Evolutionary conservation across 2,329 filamentous ascomycete species (phyloP).

Genomic region (Ploettnerulaceae sp.): DNA sequence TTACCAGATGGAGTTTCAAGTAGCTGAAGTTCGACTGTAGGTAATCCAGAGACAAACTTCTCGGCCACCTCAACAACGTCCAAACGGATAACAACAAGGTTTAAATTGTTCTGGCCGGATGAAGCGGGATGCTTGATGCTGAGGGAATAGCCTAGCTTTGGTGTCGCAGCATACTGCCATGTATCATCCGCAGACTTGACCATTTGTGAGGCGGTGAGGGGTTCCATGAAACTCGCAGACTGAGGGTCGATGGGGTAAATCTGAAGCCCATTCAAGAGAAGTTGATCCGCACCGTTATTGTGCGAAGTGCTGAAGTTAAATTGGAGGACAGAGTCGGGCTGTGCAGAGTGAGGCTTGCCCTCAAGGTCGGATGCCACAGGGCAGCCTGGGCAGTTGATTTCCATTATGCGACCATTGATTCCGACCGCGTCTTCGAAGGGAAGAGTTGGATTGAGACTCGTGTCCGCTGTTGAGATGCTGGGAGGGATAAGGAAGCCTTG

Average conservation of each 20-base stretch:
- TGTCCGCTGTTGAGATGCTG: slow-evolving; percentile 41
- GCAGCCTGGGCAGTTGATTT: slow-evolving; percentile 52
- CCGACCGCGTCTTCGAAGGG: slow-evolving; percentile 37
- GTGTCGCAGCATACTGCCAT: slow-evolving; percentile 27
- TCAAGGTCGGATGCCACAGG: slow-evolving; percentile 37
- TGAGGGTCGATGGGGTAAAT: slow-evolving; percentile 47
- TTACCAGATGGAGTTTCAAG: slow-evolving; percentile 53
- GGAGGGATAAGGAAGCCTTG: slow-evolving; percentile 52
- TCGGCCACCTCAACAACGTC: slow-evolving; percentile 56
- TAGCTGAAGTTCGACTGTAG: slow-evolving; percentile 54
- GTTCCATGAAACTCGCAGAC: slow-evolving; percentile 36
- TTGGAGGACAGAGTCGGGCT: slow-evolving; percentile 37
- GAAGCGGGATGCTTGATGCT: slow-evolving; percentile 38
- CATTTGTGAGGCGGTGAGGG: slow-evolving; percentile 44
- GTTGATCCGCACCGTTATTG: slow-evolving; percentile 38
- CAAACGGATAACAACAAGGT: slow-evolving; percentile 50
- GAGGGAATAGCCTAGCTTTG: slow-evolving; percentile 26
- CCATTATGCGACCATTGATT: slow-evolving; percentile 39
- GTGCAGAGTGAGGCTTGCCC: slow-evolving; percentile 25
- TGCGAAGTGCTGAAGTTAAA: slow-evolving; percentile 52
- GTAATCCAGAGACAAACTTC: slow-evolving; percentile 49
- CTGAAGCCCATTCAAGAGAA: slow-evolving; percentile 56
- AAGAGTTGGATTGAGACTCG: slow-evolving; percentile 40
- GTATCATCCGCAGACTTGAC: slow-evolving; percentile 34
- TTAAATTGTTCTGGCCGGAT: slow-evolving; percentile 47